Percentiles rank a stretch among this genome's conserved stretches.
Conservation (phyloP, 768 basidiomycete genomes). For the Phylloporus sp. region DNA sequence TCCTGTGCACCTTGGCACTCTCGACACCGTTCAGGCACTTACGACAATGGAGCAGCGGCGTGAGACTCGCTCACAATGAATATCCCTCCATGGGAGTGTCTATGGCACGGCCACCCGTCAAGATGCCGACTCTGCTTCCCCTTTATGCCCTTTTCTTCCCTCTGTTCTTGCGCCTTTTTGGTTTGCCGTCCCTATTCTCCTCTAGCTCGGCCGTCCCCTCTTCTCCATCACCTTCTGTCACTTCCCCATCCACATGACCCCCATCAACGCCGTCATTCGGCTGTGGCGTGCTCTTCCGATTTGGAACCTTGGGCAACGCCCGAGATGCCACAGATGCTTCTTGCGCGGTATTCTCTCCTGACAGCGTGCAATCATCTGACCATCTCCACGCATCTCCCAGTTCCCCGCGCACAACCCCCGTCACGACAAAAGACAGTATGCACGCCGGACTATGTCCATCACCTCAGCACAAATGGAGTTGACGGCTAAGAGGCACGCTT, state of each 20-base stretch:
- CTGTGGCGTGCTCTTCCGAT: constrained; percentile 19
- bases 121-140: background rate
- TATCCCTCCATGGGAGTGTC: too few species aligned
- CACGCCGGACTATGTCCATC: constrained; percentile 57
- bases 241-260: constrained; percentile 4
- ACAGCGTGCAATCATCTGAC: constrained; percentile 49
- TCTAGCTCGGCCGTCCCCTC: background rate
- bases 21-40: constrained; percentile 18
- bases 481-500: constrained; percentile 19
- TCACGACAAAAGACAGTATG: constrained; percentile 60
- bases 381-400: constrained; percentile 65
- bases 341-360: constrained; percentile 13
- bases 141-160: constrained; percentile 17
- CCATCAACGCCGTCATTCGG: constrained; percentile 13
- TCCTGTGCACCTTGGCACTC: background rate
- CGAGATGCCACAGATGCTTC: constrained; percentile 8
- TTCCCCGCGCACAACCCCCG: constrained; percentile 63
- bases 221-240: constrained; percentile 12
- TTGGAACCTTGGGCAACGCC: constrained; percentile 12
- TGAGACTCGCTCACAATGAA: constrained; percentile 9
- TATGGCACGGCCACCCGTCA: constrained; percentile 6
- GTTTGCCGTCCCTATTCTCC: constrained; percentile 1
- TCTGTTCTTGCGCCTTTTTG: constrained; percentile 19
- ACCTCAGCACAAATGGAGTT: background rate
- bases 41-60: constrained; percentile 15